Base-by-base conservation (phyloP, 441 rosid species). In the Cnidoscolus chayamansa region DNA sequence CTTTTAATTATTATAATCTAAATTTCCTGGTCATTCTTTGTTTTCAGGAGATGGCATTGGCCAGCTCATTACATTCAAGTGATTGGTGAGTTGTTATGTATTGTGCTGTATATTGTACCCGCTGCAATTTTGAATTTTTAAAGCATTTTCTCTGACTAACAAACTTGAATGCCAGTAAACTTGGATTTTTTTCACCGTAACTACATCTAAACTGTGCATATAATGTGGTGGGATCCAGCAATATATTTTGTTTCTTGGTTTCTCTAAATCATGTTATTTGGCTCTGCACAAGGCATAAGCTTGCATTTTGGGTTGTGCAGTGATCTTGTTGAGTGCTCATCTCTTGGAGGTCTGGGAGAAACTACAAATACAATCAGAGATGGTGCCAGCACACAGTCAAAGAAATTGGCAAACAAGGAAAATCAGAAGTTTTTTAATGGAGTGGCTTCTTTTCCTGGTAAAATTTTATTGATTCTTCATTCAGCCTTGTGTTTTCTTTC, bases 71-170 rank as follows among this genome's bases (percentile, higher is more conserved):
- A 65, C 79, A 75, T 73, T 76, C 83, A 67, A 76, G 32, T 72
- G 74, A 79, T 60, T 63, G 87, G 94, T 89, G 73, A 79, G 89
- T 77, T 77, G 48, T 71, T 77, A 50, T 66, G n/a, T 50, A 19
- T 40, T 48, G 15, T 30, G 13, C n/a, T 70, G 25, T 25, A 57
- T 20, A 17, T 20, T 57, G 53, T 30, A 11, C 12, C 72, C 17
- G 31, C 72, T 37, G 51, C 72, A 55, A 35, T 40, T 56, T 20
- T 56, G 12, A 19, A 20, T 15, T 25, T 13, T 62, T 2, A 11
- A 43, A 68, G 32, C 30, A 11, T 59, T 25, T 25, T 35, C 12
- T 65, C 30, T 25, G 7, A 50, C 35, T 65, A 65, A 20, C 49
- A 9, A 32, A 54, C 56, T 13, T 67, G 56, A 47, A 48, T 12